Evolutionary conservation across 139 green algal genomes (phyloP), one percentile per base, ranked within the genome.

Genomic region (Chlorella sp.): DNA sequence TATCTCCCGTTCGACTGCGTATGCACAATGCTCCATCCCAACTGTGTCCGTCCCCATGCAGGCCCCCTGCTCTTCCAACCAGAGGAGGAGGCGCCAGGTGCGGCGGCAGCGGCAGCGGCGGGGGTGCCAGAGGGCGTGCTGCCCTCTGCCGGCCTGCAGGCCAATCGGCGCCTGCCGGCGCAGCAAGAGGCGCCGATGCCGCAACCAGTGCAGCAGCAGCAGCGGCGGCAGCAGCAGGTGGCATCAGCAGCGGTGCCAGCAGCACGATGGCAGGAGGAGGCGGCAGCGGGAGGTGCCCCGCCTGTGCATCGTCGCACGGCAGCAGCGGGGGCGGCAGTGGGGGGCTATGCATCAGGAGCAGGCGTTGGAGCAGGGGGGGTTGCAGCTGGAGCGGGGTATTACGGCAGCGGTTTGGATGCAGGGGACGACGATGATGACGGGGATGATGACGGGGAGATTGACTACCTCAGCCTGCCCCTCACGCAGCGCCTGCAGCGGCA

Each of bases 21-120:
- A 14, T n/a, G 66, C 11, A n/a, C 66, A 73, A 9, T 30, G 24
- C 24, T 14, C 66, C 66, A 28, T 14, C 2, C 66, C 66, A 3
- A 7, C 75, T 28, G 24, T 57, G 0, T 60, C 42, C 26, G 0
- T 2, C 80, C 15, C 60, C 57, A n/a, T 53, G 30, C 84, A 88
- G 90, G 86, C 11, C 86, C 90, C 36, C 69, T 87, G 85, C 85
- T 90, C 32, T 91, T 91, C 37, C 75, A 91, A 64, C 37, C 57
- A 28, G 53, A 85, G 34, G 71, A 48, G 2, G 32, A 34, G 0
- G 53, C 53, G 12, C 40, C 69, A 0, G 40, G 11, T 3, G 48
- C 82, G 0, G 86, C 88, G 5, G 78, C 57, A 1, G 88, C 88
- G 0, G 88, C 80, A 0, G 88, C 88, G 37, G 60, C 80, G 3